These are phyloP conservation scores for Hygrocybe punicea DNA, from an alignment of 768 basidiomycete genomes.

Conservation along the genomic window DNA sequence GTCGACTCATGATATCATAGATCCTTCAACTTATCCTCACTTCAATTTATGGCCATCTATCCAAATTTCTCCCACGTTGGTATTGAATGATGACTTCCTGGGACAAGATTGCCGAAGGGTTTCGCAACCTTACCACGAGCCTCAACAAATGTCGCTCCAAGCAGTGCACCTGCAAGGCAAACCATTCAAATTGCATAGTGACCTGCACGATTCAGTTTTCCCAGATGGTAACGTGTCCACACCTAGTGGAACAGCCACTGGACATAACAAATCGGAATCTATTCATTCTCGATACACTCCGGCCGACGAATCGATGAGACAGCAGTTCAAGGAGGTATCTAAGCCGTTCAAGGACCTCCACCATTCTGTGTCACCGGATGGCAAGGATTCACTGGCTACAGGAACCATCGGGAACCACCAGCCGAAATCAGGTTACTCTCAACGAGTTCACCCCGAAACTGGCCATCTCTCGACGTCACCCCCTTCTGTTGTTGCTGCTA, in stretches of 20 bases:
- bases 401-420: too few species aligned
- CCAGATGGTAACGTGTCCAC: constrained; percentile 25
- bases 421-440: not conserved
- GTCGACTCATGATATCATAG: constrained; percentile 11
- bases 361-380: too few species aligned
- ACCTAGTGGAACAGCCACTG: constrained; percentile 22
- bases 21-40: constrained; percentile 35
- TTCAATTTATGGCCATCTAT: constrained; percentile 36
- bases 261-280: not conserved
- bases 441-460: not conserved
- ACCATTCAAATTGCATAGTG: constrained; percentile 29
- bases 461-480: too few species aligned
- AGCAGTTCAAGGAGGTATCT: too few species aligned
- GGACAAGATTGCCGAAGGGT: not conserved
- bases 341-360: too few species aligned
- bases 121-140: too few species aligned
- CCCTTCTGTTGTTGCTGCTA: too few species aligned
- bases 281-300: too few species aligned
- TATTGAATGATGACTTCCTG: not conserved
- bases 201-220: constrained; percentile 35
- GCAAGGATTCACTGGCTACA: too few species aligned
- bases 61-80: too few species aligned
- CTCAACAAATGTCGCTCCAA: constrained; percentile 27
- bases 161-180: constrained; percentile 11
- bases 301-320: too few species aligned